Base-by-base conservation (phyloP, 208 protist genomes). In the Acanthamoeba lenticulata region DNA sequence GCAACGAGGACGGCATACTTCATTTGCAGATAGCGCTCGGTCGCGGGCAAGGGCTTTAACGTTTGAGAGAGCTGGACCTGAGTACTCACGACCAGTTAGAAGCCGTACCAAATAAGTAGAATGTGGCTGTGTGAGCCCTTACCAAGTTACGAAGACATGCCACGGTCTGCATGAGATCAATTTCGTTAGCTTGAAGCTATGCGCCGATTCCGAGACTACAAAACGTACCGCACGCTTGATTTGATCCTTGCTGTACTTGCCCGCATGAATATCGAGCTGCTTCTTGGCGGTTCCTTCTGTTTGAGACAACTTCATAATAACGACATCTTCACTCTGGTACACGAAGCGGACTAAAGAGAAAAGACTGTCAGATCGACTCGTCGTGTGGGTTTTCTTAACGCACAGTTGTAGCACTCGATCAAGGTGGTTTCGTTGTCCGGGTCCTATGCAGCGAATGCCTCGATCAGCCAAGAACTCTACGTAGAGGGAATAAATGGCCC, bases 11-110 rank as follows among this genome's bases (percentile, higher is more conserved):
- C 19, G n/a, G 77, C 32, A 36, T 67, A 90, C 83, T 90, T 90
- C 83, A 90, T 90, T 29, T 90, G 83, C 17, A 90, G 36, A 47
- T 90, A 90, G 40, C 83, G 83, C 32, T 90, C 83, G 15, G 34
- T 90, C 24, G 74, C 74, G 5, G 47, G 83, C 36, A 90, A 69
- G 42, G 83, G 83, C n/a, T 90, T 90, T 13, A 90, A 32, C 2
- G 83, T 90, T 17, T 90, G 83, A 42, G 83, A 90, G 9, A 90
- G 57, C n/a, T 90, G 83, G 6, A 90, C 57, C 83, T 90, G 47
- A n/a, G n/a, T n/a, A n/a, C n/a, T n/a, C n/a, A n/a, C n/a, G n/a
- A n/a, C n/a, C n/a, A n/a, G n/a, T n/a, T n/a, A n/a, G n/a, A n/a
- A n/a, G n/a, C n/a, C n/a, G n/a, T n/a, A n/a, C n/a, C n/a, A n/a